Evolutionary conservation across 306 rosid species (phyloP).

Genomic region (Dryas drummondii): DNA sequence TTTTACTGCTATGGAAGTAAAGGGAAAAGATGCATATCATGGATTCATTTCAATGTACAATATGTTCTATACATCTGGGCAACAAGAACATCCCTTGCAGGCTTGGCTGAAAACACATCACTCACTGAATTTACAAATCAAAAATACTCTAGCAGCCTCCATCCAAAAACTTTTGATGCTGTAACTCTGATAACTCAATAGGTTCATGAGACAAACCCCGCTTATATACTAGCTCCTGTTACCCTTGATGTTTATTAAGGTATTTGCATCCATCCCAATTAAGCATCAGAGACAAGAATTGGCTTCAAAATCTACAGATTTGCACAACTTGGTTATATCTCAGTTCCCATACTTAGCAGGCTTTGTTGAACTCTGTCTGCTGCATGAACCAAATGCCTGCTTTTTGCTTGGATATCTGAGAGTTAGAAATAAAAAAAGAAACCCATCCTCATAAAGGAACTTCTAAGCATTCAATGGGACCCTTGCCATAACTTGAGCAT

Average conservation of each 20-base stretch:
- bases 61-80: conserved; percentile 28
- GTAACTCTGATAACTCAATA: conserved; percentile 3
- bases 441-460: conserved; percentile 7
- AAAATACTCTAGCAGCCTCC: conserved; percentile 7
- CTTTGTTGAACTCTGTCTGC: not conserved
- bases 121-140: conserved; percentile 10
- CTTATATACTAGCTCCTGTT: conserved; percentile 11
- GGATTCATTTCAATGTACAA: conserved; percentile 15
- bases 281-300: not conserved
- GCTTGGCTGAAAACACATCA: not conserved
- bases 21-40: not conserved
- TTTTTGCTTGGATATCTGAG: not conserved
- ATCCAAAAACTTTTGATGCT: conserved; percentile 19
- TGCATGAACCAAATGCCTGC: conserved; percentile 8
- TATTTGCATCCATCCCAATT: too few relatives aligned
- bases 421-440: conserved; percentile 19
- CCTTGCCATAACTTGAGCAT: conserved; percentile 46
- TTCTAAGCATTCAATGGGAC: conserved; percentile 29
- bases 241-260: not conserved
- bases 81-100: conserved; percentile 12
- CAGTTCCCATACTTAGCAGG: conserved; percentile 26
- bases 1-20: not conserved
- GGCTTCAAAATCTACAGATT: conserved; percentile 23
- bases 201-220: not conserved
- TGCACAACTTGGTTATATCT: conserved; percentile 37